A percentile compares a stretch with the other conserved stretches of the same genome.
Evolutionary conservation across 2,329 filamentous ascomycete species (phyloP).

Genomic region (Geoglossum cookeanum): DNA sequence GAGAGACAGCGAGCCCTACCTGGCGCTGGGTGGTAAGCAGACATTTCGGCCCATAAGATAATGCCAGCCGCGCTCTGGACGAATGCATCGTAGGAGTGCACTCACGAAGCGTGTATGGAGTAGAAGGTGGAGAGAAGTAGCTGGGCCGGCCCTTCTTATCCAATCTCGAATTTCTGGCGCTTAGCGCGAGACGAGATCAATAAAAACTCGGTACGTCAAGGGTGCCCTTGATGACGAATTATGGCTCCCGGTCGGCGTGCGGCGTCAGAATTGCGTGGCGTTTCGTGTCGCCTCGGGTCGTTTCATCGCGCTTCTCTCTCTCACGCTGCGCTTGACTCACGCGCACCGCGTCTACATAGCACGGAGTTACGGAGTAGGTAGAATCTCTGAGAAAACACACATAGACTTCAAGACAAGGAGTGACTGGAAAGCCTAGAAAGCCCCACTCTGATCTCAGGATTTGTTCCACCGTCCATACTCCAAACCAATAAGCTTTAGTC

Average conservation of each 20-base stretch:
- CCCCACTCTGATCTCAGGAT: too few relatives aligned
- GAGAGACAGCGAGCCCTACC: background rate
- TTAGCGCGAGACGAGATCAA: constrained; percentile 1
- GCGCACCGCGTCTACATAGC: background rate
- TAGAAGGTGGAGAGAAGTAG: background rate
- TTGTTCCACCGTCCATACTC: too few relatives aligned
- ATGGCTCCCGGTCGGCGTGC: background rate
- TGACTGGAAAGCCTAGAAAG: too few relatives aligned
- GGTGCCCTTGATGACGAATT: background rate
- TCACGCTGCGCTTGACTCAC: too few relatives aligned
- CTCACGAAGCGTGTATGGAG: background rate
- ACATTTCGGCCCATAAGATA: too few relatives aligned
- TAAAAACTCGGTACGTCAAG: background rate
- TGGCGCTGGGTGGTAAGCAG: background rate
- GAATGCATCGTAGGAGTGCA: background rate
- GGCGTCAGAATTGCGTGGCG: background rate
- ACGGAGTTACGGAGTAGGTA: too few relatives aligned
- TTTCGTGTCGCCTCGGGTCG: background rate
- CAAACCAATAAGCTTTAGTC: background rate
- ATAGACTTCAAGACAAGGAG: too few relatives aligned
- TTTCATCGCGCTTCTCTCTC: background rate
- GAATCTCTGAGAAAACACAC: too few relatives aligned
- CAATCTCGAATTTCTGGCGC: constrained; percentile 1
- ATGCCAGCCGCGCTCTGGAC: background rate
- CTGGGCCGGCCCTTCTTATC: background rate